Base-by-base conservation (phyloP, 495 filamentous ascomycete species). In the Durotheca rogersii region DNA sequence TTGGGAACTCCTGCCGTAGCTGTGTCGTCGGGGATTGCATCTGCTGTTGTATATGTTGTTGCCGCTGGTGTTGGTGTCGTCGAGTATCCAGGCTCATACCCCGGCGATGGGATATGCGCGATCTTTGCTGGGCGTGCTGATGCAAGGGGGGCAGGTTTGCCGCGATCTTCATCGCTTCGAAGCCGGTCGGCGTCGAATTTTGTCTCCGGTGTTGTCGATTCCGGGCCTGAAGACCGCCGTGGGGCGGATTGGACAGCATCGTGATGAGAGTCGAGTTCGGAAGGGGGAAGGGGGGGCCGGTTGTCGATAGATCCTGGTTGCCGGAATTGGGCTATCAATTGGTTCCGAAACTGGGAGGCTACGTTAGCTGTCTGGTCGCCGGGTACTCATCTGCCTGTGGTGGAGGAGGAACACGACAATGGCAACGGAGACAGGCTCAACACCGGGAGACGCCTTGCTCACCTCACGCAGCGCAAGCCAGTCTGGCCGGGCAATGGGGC, bases 201-300 rank as follows among this genome's bases (percentile, higher is more conserved):
- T 92, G 89, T 67, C 90, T 87, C 65, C 88, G 82, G 72, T 95
- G 89, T 74, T 81, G 82, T 66, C 82, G 81, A 63, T 82, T 81
- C 69, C 84, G 85, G 59, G 76, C 72, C 55, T 87, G 82, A 70
- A 86, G 75, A 72, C 70, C 81, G 67, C 76, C 81, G 12, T 64
- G 48, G 46, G 60, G 52, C 55, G 81, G 77, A 72, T 86, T 82
- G 66, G 87, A 86, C 81, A 90, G 80, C 88, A 93, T 91, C 67
- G 72, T 79, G 68, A 70, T 78, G 76, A 56, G 75, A 71, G 79
- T 72, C 47, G 80, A 83, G 79, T 79, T 79, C 80, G 80, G 79
- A 78, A 66, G 46, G 36, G 43, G 46, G 55, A 34, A 37, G 47
- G 46, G 55, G 37, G 39, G 47, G 31, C 60, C 64, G 62, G 60